Evolutionary conservation across 2,329 filamentous ascomycete genomes (phyloP).

Genomic region (Aaosphaeria arxii): DNA sequence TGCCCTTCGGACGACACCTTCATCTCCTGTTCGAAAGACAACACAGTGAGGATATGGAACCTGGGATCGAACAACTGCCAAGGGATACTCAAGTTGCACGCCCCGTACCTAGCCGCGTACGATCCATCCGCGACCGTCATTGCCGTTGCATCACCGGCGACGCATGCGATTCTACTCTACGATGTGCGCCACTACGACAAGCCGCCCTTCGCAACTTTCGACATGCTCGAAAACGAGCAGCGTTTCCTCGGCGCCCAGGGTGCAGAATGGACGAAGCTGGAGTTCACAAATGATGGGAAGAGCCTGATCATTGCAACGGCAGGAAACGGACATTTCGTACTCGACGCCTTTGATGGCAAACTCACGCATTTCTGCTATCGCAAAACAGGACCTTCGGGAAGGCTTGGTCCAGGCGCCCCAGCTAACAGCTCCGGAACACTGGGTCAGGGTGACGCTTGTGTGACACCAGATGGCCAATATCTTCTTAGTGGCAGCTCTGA

Average conservation of each 20-base stretch:
- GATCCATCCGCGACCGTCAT: constrained; percentile 92
- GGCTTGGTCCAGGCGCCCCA: constrained; percentile 50
- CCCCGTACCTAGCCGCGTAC: constrained; percentile 80
- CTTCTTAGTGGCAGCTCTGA: constrained; percentile 74
- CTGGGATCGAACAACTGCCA: constrained; percentile 75
- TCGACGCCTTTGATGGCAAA: constrained; percentile 88
- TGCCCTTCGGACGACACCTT: constrained; percentile 88
- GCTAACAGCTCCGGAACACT: constrained; percentile 40
- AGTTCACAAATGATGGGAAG: constrained; percentile 96
- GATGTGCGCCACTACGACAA: constrained; percentile 93
- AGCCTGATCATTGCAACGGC: constrained; percentile 79
- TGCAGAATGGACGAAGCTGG: constrained; percentile 81
- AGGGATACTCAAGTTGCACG: constrained; percentile 76
- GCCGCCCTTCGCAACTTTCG: constrained; percentile 81
- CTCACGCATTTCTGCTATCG: constrained; percentile 69
- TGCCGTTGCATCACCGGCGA: constrained; percentile 78
- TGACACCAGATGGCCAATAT: constrained; percentile 85
- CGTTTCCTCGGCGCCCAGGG: constrained; percentile 39
- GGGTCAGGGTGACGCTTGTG: constrained; percentile 74
- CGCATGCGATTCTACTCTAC: constrained; percentile 81
- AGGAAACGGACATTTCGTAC: constrained; percentile 78
- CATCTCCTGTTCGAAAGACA: constrained; percentile 85
- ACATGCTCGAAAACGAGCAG: constrained; percentile 66
- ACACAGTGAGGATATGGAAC: constrained; percentile 90
- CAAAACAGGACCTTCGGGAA: constrained; percentile 43